Percentiles rank a stretch among this genome's conserved stretches.
Evolutionary conservation across 2,329 filamentous ascomycete genomes (phyloP).

Genomic region (Fusarium sp.): DNA sequence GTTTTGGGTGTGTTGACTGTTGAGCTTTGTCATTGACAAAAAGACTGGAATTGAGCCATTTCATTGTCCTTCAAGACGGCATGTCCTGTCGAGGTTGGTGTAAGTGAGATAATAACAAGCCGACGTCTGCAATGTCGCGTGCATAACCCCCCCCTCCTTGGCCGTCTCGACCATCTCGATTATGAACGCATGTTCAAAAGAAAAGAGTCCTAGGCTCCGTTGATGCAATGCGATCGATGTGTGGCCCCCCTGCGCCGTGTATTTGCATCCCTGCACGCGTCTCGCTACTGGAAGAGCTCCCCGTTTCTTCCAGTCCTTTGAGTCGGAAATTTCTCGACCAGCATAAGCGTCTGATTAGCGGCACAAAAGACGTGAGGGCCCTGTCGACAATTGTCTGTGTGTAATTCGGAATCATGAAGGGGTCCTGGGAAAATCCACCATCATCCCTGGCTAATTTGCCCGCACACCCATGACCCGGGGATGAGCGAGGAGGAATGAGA

Average conservation of each 20-base stretch:
- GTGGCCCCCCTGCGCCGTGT: constrained; percentile 32
- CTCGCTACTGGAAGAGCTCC: constrained; percentile 1
- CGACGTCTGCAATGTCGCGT: constrained; percentile 7
- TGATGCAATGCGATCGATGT: constrained; percentile 39
- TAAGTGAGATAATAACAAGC: background rate
- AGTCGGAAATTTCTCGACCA: constrained; percentile 31
- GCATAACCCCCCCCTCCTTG: background rate
- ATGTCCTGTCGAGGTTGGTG: constrained; percentile 3
- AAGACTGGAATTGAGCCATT: constrained; percentile 24
- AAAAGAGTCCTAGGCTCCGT: constrained; percentile 18
- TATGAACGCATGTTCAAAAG: constrained; percentile 7
- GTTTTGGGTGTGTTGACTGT: constrained; percentile 16
- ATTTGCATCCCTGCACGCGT: constrained; percentile 32
- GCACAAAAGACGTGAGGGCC: constrained; percentile 1
- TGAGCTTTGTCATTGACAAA: constrained; percentile 23
- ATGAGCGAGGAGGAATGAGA: constrained; percentile 37
- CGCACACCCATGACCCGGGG: constrained; percentile 33
- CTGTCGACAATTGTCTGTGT: constrained; percentile 6
- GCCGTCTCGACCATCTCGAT: constrained; percentile 12
- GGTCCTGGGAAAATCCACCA: constrained; percentile 19
- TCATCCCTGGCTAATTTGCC: constrained; percentile 41
- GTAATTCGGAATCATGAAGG: constrained; percentile 8
- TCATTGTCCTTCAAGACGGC: constrained; percentile 14
- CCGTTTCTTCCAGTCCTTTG: constrained; percentile 10
- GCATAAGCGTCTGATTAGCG: constrained; percentile 25